These are phyloP conservation scores for Gaeumannomyces sp. DNA, from an alignment of 2,329 filamentous ascomycete species.

Conservation along the genomic window DNA sequence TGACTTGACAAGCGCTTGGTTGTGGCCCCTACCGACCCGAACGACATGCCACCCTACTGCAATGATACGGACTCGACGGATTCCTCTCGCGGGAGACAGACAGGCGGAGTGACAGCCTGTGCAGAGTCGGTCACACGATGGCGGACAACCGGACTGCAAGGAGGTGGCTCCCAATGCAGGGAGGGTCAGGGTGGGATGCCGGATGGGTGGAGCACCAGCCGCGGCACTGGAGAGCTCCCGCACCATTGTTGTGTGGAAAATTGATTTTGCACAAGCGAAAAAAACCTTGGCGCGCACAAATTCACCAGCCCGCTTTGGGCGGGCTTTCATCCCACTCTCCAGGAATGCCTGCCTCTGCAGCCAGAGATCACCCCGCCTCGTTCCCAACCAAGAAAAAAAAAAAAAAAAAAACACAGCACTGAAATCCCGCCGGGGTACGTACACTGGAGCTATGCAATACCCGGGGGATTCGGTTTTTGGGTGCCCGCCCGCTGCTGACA, in stretches of 20 bases:
- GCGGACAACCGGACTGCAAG: background rate
- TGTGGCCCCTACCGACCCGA: background rate
- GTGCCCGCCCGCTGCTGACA: constrained; percentile 4
- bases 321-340: background rate
- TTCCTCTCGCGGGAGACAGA: background rate
- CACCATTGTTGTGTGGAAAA: constrained; percentile 8
- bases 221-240: background rate
- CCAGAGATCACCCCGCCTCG: background rate
- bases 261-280: constrained; percentile 14
- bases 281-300: constrained; percentile 12
- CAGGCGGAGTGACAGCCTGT: background rate
- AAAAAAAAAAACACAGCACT: background rate
- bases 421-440: background rate
- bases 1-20: no score
- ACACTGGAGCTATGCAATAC: background rate
- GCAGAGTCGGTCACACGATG: background rate
- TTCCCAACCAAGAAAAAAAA: background rate
- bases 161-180: background rate
- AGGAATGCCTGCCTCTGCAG: background rate
- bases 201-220: background rate
- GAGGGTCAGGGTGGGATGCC: no score
- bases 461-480: background rate
- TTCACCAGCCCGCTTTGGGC: background rate
- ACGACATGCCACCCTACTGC: background rate
- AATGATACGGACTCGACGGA: no score